Percentiles rank a stretch among this genome's conserved stretches.
phyloP scores from a whole-genome alignment of 306 rosid genomes.

The Quercus mongolica region DNA sequence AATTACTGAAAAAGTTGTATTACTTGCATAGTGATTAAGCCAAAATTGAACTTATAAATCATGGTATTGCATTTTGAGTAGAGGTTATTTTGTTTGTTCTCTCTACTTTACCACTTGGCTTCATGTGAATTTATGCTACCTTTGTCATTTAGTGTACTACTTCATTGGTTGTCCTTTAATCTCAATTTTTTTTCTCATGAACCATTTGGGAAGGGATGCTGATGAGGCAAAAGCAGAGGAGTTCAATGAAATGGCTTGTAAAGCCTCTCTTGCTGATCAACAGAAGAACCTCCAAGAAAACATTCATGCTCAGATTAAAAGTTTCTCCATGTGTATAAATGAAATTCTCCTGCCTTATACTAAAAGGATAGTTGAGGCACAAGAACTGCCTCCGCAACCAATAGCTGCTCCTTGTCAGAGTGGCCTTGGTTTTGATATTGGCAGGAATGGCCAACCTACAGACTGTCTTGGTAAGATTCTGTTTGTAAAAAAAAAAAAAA shows the following conservation, averaged over 20 bases:
- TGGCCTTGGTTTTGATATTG: conserved; percentile 58
- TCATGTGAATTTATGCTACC: background rate
- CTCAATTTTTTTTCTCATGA: conserved; percentile 23
- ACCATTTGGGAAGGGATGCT: conserved; percentile 51
- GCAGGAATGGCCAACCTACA: background rate
- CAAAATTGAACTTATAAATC: no score
- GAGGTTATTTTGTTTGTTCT: no score
- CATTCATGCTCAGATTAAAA: conserved; percentile 19
- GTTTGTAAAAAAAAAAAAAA: background rate
- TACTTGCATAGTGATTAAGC: no score
- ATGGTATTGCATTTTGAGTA: no score
- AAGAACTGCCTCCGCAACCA: conserved; percentile 29
- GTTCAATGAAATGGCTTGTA: no score
- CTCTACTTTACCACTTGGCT: no score
- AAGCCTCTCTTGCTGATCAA: no score
- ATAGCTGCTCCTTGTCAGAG: conserved; percentile 44
- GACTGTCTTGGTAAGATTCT: conserved; percentile 40
- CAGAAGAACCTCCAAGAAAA: background rate
- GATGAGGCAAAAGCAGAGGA: no score
- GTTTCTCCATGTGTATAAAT: conserved; percentile 42
- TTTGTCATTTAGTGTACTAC: background rate
- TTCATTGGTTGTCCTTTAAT: background rate
- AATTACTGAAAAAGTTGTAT: no score
- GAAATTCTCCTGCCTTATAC: conserved; percentile 58
- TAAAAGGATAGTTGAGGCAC: conserved; percentile 28